Base-by-base conservation (phyloP, 192 early-diverging fungal species). In the Jimgerdemannia lactiflua region DNA sequence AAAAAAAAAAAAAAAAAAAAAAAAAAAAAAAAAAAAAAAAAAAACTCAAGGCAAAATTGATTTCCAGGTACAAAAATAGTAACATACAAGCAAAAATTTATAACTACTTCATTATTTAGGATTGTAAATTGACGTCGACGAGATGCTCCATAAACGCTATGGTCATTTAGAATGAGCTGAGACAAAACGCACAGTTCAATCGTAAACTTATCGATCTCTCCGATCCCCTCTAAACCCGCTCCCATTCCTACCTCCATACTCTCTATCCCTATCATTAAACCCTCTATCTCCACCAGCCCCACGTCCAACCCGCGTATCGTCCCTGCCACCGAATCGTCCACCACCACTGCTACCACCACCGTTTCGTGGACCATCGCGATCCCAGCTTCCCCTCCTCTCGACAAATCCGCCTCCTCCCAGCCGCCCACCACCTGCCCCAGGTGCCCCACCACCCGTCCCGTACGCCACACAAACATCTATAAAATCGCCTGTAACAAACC, bases 401-500 rank as follows among this genome's bases (percentile, higher is more conserved):
- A 14, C 49, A 59, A 59, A 59, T 10, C 49, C 49, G 14, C 49
- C 14, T 59, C 49, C 49, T 10, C 49, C 49, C 6, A 14, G 49
- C 6, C 49, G 49, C 49, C 8, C 49, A 59, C 14, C 49, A 14
- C 49, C 49, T 59, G 49, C 0, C 6, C 14, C 14, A 10, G 49
- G 8, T 59, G 8, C 49, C 14, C 49, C 49, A 59, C 49, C 2
- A 10, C 49, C 49, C 6, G 49, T 6, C 49, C 49, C 49, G 49
- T 59, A 59, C 14, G 49, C 49, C 19, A 68, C 67, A 19, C 40
- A 39, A 1, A 91, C 86, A 68, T 89, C 82, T 3, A 91, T 42
- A 69, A 78, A 88, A 77, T 91, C 90, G 9, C 90, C 90, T 80
- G 86, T 88, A 42, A 87, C 76, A 64, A 91, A 87, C 39, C 80